These are phyloP conservation scores for Aspergillus incahuasiensis DNA, from an alignment of 495 filamentous ascomycete genomes.

Conservation along the genomic window DNA sequence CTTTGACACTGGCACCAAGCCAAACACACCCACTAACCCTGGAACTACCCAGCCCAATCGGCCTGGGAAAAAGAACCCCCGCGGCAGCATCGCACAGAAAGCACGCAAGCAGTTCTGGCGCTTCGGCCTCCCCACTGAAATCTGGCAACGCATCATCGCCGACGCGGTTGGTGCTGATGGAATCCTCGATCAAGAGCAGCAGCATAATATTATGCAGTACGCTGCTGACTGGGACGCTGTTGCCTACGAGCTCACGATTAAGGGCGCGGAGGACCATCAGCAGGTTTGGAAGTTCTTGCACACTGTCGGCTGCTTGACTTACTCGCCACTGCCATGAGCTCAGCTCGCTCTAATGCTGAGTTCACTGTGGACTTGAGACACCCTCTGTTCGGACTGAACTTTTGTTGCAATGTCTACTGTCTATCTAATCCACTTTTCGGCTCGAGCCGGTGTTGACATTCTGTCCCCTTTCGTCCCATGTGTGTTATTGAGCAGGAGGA, in stretches of 20 bases:
- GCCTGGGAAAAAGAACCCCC: background rate
- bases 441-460: background rate
- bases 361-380: background rate
- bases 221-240: conserved; percentile 26
- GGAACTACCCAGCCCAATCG: background rate
- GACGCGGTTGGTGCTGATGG: conserved; percentile 27
- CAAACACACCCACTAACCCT: background rate
- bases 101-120: conserved; percentile 14
- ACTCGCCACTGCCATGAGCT: conserved; percentile 15
- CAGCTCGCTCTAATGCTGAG: too few species aligned
- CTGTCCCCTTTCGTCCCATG: background rate
- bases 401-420: background rate
- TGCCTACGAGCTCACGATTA: conserved; percentile 21
- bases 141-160: conserved; percentile 34
- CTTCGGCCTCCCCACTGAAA: conserved; percentile 24
- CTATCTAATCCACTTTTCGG: background rate
- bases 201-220: conserved; percentile 25
- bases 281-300: conserved; percentile 35
- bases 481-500: background rate
- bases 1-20: background rate
- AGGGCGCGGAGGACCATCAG: conserved; percentile 25
- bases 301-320: conserved; percentile 27
- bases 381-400: background rate
- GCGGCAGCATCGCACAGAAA: background rate
- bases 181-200: conserved; percentile 32